phyloP scores from a whole-genome alignment of 2,329 filamentous ascomycete genomes.

The Dothiorella sarmentorum region DNA sequence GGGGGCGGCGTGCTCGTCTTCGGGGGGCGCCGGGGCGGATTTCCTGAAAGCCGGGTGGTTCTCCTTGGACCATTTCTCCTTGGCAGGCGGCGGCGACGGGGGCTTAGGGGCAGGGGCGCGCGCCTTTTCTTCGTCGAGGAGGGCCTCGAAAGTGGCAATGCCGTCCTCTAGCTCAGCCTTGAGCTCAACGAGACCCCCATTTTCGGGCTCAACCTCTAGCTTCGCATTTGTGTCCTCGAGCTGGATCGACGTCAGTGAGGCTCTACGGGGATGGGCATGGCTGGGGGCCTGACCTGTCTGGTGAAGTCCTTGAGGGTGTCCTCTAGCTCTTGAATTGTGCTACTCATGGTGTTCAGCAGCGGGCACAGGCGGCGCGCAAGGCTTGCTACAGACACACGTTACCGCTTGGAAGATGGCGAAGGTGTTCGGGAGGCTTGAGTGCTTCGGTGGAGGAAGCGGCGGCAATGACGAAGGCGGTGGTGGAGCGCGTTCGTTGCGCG shows the following conservation, averaged over 20 bases:
- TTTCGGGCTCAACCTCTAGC: slow-evolving; percentile 76
- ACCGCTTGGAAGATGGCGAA: slow-evolving; percentile 7
- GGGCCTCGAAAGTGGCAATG: slow-evolving; percentile 73
- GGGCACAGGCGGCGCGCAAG: not conserved
- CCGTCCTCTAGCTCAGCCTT: slow-evolving; percentile 78
- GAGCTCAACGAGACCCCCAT: slow-evolving; percentile 71
- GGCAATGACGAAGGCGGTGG: not conserved
- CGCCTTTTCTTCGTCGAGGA: slow-evolving; percentile 76
- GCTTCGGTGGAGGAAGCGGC: not conserved
- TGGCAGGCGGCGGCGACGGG: slow-evolving; percentile 36
- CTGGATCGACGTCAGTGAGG: slow-evolving; percentile 41
- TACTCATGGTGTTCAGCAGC: slow-evolving; percentile 20
- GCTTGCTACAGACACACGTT: slow-evolving; percentile 16
- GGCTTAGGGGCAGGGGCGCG: slow-evolving; percentile 46
- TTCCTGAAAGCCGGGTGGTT: slow-evolving; percentile 71
- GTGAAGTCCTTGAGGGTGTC: slow-evolving; percentile 13
- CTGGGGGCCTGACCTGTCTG: slow-evolving; percentile 5
- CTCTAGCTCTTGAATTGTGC: slow-evolving; percentile 12
- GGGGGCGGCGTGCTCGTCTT: slow-evolving; percentile 4
- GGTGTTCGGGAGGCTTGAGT: not conserved
- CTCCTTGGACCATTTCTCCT: slow-evolving; percentile 68
- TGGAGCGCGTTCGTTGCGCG: slow-evolving; percentile 9
- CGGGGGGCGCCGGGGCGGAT: slow-evolving; percentile 36
- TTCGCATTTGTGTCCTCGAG: slow-evolving; percentile 74
- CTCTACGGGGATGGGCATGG: not conserved